Percentiles rank a stretch among this genome's conserved stretches.
These are phyloP conservation scores for Penicillium janthinellum DNA, from an alignment of 2,329 filamentous ascomycete species.

Conservation along the genomic window DNA sequence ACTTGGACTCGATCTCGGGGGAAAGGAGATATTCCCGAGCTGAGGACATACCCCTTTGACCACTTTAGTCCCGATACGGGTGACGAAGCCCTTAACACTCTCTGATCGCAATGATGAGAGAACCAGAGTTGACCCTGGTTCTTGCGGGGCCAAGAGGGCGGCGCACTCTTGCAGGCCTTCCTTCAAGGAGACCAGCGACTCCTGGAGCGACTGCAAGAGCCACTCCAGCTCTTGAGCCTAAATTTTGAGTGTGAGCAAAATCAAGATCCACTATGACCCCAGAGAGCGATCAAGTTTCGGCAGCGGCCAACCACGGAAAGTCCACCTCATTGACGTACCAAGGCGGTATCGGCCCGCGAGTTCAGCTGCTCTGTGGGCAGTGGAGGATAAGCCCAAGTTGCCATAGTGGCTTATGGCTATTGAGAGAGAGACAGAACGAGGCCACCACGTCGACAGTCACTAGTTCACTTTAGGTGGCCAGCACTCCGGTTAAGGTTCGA, in stretches of 20 bases:
- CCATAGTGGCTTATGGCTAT: constrained; percentile 48
- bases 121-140: constrained; percentile 84
- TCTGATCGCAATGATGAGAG: constrained; percentile 86
- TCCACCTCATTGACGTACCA: constrained; percentile 43
- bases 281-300: constrained; percentile 7
- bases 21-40: background rate
- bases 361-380: constrained; percentile 54
- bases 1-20: background rate
- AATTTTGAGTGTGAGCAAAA: constrained; percentile 13
- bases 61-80: constrained; percentile 84
- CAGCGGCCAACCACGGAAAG: constrained; percentile 14
- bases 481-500: background rate
- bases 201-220: constrained; percentile 63
- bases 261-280: constrained; percentile 18
- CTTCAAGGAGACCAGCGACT: constrained; percentile 63
- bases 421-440: background rate
- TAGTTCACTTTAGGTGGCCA: background rate
- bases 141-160: constrained; percentile 77
- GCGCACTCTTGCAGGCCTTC: constrained; percentile 85
- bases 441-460: background rate
- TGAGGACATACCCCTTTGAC: constrained; percentile 74
- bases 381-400: constrained; percentile 63
- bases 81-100: constrained; percentile 88
- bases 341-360: constrained; percentile 55
- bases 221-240: constrained; percentile 64